Evolutionary conservation across 192 early-diverging fungal species (phyloP).

Genomic region (Cladochytrium replicatum): DNA sequence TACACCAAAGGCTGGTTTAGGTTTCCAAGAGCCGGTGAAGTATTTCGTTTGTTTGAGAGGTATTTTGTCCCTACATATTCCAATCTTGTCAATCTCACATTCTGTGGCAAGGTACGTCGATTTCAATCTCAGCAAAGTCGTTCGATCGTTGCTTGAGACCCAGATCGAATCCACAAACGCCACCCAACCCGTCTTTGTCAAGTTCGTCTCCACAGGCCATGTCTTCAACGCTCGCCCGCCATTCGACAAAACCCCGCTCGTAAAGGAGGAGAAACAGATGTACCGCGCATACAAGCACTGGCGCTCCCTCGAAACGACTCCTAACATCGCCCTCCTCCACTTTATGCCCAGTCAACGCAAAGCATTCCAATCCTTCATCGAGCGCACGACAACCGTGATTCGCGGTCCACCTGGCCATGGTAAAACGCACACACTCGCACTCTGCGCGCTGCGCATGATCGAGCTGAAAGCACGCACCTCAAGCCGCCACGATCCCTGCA

Average conservation of each 20-base stretch:
- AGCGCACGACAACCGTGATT: conserved; percentile 8
- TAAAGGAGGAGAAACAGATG: conserved; percentile 7
- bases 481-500: background rate
- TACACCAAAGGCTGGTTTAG: conserved; percentile 1
- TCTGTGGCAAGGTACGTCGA: conserved; percentile 21
- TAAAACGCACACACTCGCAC: conserved; percentile 32
- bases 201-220: background rate
- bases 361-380: conserved; percentile 15
- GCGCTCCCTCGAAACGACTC: conserved; percentile 6
- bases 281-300: conserved; percentile 8
- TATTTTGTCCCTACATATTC: conserved; percentile 6
- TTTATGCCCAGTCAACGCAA: conserved; percentile 15
- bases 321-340: background rate
- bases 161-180: conserved; percentile 3
- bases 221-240: too few relatives aligned
- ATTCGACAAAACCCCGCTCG: too few relatives aligned
- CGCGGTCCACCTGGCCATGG: conserved; percentile 36
- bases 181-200: conserved; percentile 5
- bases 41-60: background rate
- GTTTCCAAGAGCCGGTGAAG: conserved; percentile 11
- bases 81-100: too few relatives aligned
- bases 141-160: conserved; percentile 13
- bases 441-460: conserved; percentile 22
- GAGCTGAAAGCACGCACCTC: conserved; percentile 10
- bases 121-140: conserved; percentile 24